A percentile compares a stretch with the other conserved stretches of the same genome.
These are phyloP conservation scores for Gyromitra esculenta DNA, from an alignment of 2,329 filamentous ascomycete species.

Conservation along the genomic window DNA sequence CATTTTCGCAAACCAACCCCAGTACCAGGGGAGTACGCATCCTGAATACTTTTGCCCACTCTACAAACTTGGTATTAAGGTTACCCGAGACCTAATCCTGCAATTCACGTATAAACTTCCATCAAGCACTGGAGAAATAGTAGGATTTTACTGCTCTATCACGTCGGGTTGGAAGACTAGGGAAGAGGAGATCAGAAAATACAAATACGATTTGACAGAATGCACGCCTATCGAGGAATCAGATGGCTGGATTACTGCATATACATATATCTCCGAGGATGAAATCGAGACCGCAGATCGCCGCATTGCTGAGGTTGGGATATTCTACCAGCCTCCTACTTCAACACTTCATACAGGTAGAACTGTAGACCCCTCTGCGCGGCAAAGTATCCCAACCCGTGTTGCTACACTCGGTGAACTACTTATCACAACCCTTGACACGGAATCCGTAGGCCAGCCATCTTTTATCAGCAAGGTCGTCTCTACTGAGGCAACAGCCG, in stretches of 20 bases:
- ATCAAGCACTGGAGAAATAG: conserved; percentile 44
- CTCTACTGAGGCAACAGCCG: conserved; percentile 17
- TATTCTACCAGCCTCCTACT: conserved; percentile 35
- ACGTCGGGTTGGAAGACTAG: conserved; percentile 22
- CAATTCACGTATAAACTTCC: conserved; percentile 54
- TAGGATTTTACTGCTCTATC: conserved; percentile 54
- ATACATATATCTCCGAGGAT: conserved; percentile 37
- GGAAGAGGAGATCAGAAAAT: conserved; percentile 36
- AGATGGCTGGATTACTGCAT: conserved; percentile 50
- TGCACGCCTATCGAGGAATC: conserved; percentile 32
- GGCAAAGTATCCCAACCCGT: conserved; percentile 1
- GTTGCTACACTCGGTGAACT: conserved; percentile 44
- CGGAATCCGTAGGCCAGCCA: conserved; percentile 38
- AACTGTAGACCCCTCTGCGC: conserved; percentile 6
- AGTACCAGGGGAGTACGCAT: conserved; percentile 12
- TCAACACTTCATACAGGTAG: conserved; percentile 21
- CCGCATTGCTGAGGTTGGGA: conserved; percentile 34
- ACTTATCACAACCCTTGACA: conserved; percentile 32
- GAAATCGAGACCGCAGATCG: conserved; percentile 5
- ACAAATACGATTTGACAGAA: conserved; percentile 26
- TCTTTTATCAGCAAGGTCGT: conserved; percentile 51
- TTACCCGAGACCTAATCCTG: conserved; percentile 44
- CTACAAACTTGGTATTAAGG: conserved; percentile 52
- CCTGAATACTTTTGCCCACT: conserved; percentile 48
- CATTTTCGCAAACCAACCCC: conserved; percentile 40